These are phyloP conservation scores for Zygotorulaspora danielsina DNA, from an alignment of 805 yeast genomes.

Conservation along the genomic window DNA sequence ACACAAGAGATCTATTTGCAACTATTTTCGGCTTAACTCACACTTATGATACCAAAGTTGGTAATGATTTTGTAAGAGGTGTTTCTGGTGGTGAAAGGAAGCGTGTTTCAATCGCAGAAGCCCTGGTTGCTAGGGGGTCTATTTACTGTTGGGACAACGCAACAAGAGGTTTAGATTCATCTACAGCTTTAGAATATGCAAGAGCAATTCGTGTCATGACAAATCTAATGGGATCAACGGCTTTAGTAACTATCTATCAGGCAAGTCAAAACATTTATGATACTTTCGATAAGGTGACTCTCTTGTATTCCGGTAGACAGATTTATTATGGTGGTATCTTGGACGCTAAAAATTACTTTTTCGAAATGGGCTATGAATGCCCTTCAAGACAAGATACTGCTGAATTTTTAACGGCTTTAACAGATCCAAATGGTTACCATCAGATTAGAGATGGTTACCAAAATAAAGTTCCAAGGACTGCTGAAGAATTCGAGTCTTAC, in stretches of 20 bases:
- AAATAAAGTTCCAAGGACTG: constrained; percentile 48
- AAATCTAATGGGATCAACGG: constrained; percentile 45
- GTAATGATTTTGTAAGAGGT: constrained; percentile 59
- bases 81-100: constrained; percentile 86
- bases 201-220: constrained; percentile 56
- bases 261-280: constrained; percentile 56
- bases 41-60: constrained; percentile 52
- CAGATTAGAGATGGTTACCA: constrained; percentile 41
- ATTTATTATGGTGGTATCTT: constrained; percentile 51
- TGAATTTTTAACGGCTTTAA: constrained; percentile 57
- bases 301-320: constrained; percentile 51
- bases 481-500: constrained; percentile 49
- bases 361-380: constrained; percentile 52
- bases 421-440: constrained; percentile 50
- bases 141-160: constrained; percentile 68
- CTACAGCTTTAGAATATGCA: constrained; percentile 62
- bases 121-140: constrained; percentile 53
- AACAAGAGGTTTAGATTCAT: constrained; percentile 73
- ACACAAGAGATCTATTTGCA: constrained; percentile 36
- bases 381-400: constrained; percentile 58
- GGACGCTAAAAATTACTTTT: constrained; percentile 49
- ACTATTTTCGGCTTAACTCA: constrained; percentile 52
- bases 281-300: constrained; percentile 50
- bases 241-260: constrained; percentile 58
- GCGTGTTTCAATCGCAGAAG: constrained; percentile 81